These are phyloP conservation scores for Corylus heterophylla DNA, from an alignment of 306 rosid species.

Conservation along the genomic window DNA sequence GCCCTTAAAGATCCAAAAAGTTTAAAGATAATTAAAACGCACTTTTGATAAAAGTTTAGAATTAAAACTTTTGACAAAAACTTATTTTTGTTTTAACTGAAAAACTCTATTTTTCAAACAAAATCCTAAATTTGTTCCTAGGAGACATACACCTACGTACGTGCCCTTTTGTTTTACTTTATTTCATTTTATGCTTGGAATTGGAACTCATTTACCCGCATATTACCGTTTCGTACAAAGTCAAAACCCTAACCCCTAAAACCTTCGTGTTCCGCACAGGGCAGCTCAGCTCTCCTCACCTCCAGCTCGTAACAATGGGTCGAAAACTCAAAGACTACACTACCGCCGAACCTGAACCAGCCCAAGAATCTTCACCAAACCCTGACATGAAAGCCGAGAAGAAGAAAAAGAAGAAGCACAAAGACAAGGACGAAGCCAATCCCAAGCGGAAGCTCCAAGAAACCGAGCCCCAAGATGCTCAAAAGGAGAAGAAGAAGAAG, in stretches of 20 bases:
- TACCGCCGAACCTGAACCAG: constrained; percentile 37
- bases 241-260: constrained; percentile 21
- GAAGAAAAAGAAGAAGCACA: constrained; percentile 49
- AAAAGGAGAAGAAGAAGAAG: constrained; percentile 42
- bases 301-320: constrained; percentile 53
- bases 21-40: too few relatives aligned
- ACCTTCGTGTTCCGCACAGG: constrained; percentile 17
- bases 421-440: constrained; percentile 31
- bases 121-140: too few relatives aligned
- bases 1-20: too few relatives aligned
- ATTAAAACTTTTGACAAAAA: too few relatives aligned
- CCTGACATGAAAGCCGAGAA: constrained; percentile 43
- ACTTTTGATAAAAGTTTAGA: too few relatives aligned
- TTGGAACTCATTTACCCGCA: too few relatives aligned
- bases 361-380: constrained; percentile 26
- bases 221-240: too few relatives aligned
- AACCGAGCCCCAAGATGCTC: constrained; percentile 21
- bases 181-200: too few relatives aligned
- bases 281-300: background rate
- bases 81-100: too few relatives aligned
- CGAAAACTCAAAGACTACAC: constrained; percentile 51
- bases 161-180: too few relatives aligned
- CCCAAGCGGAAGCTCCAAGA: constrained; percentile 62
- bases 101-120: too few relatives aligned
- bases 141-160: too few relatives aligned